Conservation (phyloP, 345 rosid species). For the Euphorbia peplus region DNA sequence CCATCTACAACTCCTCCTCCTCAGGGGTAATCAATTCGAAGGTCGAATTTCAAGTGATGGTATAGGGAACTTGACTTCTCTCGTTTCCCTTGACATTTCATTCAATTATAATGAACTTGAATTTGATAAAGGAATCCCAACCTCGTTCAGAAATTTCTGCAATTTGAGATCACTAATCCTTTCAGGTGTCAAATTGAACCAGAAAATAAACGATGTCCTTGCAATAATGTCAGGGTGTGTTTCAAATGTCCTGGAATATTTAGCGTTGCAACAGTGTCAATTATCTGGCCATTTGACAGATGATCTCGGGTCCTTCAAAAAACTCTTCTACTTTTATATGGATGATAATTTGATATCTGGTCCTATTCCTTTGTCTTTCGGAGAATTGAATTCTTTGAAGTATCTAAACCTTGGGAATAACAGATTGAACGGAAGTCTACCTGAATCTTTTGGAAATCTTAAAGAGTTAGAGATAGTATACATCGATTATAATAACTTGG, state of each 20-base stretch:
- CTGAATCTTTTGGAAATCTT: too few species aligned
- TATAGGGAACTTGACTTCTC: background rate
- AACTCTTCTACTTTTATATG: background rate
- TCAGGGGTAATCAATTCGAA: background rate
- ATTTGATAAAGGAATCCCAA: conserved; percentile 9
- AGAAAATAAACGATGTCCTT: background rate
- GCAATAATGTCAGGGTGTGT: background rate
- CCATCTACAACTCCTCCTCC: background rate
- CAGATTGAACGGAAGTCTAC: too few species aligned
- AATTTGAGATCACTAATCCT: conserved; percentile 1
- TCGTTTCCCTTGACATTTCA: background rate
- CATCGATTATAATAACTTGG: too few species aligned
- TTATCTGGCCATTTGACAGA: conserved; percentile 19
- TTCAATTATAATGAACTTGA: background rate
- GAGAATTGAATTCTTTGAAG: background rate
- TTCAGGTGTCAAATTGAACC: background rate
- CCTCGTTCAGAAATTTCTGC: conserved; percentile 15
- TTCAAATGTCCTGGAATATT: background rate
- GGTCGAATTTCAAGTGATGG: background rate
- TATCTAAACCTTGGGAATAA: too few species aligned
- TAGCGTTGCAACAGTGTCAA: background rate
- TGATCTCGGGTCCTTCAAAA: conserved; percentile 11
- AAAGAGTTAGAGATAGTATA: too few species aligned
- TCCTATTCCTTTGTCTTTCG: conserved; percentile 13
- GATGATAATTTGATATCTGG: conserved; percentile 19